A percentile compares a stretch with the other conserved stretches of the same genome.
Conservation (phyloP, 495 filamentous ascomycete genomes). For the Chaetomium cochliodes region DNA sequence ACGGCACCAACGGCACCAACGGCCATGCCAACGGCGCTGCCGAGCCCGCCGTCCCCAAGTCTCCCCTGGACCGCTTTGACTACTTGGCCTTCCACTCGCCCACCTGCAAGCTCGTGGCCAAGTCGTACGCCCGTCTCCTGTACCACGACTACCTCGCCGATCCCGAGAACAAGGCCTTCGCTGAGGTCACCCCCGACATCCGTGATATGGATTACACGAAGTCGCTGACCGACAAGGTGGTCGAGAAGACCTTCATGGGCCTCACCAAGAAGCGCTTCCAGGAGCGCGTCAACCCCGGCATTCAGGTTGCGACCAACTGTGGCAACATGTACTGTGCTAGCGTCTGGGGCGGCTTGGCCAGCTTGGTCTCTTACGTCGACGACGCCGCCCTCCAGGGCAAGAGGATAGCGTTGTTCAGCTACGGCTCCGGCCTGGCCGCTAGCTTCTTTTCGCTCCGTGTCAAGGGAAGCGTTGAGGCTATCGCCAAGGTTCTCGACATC, state of each 20-base stretch:
- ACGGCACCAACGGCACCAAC: conserved; percentile 58
- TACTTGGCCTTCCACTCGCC: conserved; percentile 95
- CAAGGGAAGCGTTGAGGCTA: conserved; percentile 69
- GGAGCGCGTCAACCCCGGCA: conserved; percentile 78
- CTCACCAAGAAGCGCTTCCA: conserved; percentile 95
- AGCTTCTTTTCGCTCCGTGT: conserved; percentile 88
- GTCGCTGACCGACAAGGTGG: conserved; percentile 85
- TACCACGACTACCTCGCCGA: conserved; percentile 93
- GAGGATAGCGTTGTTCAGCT: conserved; percentile 89
- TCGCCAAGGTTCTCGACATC: conserved; percentile 77
- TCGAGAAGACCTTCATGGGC: conserved; percentile 94
- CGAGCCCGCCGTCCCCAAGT: conserved; percentile 55
- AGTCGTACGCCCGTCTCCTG: conserved; percentile 90
- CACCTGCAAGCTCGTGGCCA: conserved; percentile 95
- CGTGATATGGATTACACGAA: conserved; percentile 79
- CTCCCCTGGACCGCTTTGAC: conserved; percentile 87
- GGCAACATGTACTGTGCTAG: conserved; percentile 99
- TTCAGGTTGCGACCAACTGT: conserved; percentile 87
- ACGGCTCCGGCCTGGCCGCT: conserved; percentile 87
- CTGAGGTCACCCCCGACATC: conserved; percentile 81
- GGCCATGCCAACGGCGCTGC: conserved; percentile 44
- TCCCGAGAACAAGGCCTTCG: conserved; percentile 74
- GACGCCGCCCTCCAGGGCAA: conserved; percentile 72
- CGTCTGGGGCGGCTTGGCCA: conserved; percentile 82
- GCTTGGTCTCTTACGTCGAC: conserved; percentile 69